These are phyloP conservation scores for Metschnikowia cubensis DNA, from an alignment of 805 yeast species.

Conservation along the genomic window DNA sequence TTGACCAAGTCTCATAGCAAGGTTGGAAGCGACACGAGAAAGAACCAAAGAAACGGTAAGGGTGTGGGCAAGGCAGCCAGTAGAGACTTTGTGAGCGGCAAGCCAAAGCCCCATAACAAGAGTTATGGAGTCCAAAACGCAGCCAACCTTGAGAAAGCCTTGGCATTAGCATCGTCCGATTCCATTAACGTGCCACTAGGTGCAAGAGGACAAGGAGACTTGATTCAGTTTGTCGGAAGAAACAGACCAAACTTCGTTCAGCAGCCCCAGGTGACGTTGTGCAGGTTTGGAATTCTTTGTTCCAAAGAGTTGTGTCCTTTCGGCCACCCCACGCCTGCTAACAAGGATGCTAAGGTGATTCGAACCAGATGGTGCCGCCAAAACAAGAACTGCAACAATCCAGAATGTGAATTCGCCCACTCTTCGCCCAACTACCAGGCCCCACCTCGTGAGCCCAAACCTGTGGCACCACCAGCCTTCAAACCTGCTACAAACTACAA, in stretches of 20 bases:
- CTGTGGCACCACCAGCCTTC: constrained; percentile 10
- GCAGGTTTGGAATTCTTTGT: constrained; percentile 76
- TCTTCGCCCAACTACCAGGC: constrained; percentile 61
- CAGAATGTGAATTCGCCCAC: constrained; percentile 69
- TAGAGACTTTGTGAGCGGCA: constrained; percentile 16
- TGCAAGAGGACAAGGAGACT: constrained; percentile 53
- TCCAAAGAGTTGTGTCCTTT: constrained; percentile 77
- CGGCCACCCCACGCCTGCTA: constrained; percentile 90
- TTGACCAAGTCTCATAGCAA: constrained; percentile 9
- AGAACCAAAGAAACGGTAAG: constrained; percentile 5
- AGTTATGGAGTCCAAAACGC: constrained; percentile 37
- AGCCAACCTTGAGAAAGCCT: constrained; percentile 39
- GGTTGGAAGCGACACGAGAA: constrained; percentile 5
- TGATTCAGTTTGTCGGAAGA: constrained; percentile 50
- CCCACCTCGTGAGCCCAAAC: constrained; percentile 18
- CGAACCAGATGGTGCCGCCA: constrained; percentile 73
- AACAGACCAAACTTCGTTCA: constrained; percentile 21
- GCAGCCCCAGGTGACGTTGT: constrained; percentile 42
- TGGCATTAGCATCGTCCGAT: constrained; percentile 29
- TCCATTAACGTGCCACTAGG: constrained; percentile 32
- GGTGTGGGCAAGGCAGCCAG: constrained; percentile 18
- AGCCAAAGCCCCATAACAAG: constrained; percentile 16
- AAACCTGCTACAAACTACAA: neutral
- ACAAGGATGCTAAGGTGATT: constrained; percentile 64
- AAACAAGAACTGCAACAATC: constrained; percentile 60